Evolutionary conservation across 1,139 yeast species (phyloP), one percentile per base, ranked within the genome.

Genomic region (Wickerhamomyces sp.): DNA sequence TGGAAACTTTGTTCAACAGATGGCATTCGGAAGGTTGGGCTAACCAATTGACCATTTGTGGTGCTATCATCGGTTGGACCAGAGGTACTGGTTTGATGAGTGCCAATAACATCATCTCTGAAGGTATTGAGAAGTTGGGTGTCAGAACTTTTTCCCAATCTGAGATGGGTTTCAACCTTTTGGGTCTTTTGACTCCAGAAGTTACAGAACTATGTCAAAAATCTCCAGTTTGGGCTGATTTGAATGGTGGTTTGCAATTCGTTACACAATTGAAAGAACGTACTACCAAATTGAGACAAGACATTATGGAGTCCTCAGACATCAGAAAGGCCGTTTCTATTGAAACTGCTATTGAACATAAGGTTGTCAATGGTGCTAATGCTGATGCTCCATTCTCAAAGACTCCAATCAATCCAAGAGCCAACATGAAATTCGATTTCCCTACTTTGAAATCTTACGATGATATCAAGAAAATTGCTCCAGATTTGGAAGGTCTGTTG

Each of bases 41-140:
- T 36, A 71, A 85, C 49, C 93, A 86, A 70, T 80, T 91, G 66
- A 91, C 97, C 44, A 72, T 91, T 45, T 89, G 97, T 66, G 98
- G 98, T 72, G 96, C 97, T 36, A 77, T 91, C 49, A 91, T 91
- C 64, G 98, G 98, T 60, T 91, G 98, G 98, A 91, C 98, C 46
- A 87, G 98, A 76, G 98, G 98, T 66, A 91, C 98, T 45, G 98
- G 98, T 59, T 80, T 91, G 59, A 91, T 91, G 98, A 75, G 89
- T 57, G 96, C 83, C 53, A 91, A 91, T 74, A 91, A 91, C 70
- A 83, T 88, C 59, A 87, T 91, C 62, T 96, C 98, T 41, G 96
- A 89, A 68, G 96, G 96, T 52, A 86, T 91, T 59, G 98, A 91
- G 68, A 79, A 79, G 60, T 70, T 84, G 47, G 97, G 98, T 55